Evolutionary conservation across 2,329 filamentous ascomycete species (phyloP), one percentile per base, ranked within the genome.

Genomic region (Fusarium odoratissimum): DNA sequence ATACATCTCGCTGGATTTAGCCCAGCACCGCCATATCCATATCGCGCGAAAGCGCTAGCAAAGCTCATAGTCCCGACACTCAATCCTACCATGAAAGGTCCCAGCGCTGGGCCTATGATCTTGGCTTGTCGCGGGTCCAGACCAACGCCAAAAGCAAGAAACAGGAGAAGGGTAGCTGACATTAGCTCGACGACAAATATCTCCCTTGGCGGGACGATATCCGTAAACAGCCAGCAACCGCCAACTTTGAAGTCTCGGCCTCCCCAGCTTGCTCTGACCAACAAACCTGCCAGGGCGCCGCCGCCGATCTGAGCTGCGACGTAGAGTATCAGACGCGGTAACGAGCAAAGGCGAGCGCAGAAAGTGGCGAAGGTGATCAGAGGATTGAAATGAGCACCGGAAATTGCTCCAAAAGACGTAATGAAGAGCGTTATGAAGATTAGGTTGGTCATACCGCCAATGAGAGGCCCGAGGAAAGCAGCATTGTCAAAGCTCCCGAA

Each of bases 341-440:
- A 82, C 0, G 84, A 85, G 8, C 84, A 85, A 3, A 89, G 78
- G 0, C 86, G 82, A 2, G 86, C 83, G 37, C 86, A 85, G 60
- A 89, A 86, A 0, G 87, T 88, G 1, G 85, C 83, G 44, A 89
- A 82, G 0, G 87, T 88, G 49, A 89, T 88, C 7, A 85, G 79
- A 2, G 87, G 87, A 71, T 88, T 89, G 54, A 89, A 80, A 74
- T 89, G 87, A 0, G 85, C 86, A 19, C 87, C 87, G 4, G 84
- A 86, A 2, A 86, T 81, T 0, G 86, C 83, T 1, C 83, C 85
- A 30, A 86, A 84, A 0, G 82, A 82, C 49, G 83, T 86, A 40
- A 88, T 87, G 69, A 89, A 85, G 1, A 89, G 76, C 0, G 84
- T 81, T 19, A 88, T 79, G 19, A 80, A 74, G 11, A 82, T 42